Evolutionary conservation across 2,329 filamentous ascomycete genomes (phyloP).

Genomic region (Zarea fungicola): DNA sequence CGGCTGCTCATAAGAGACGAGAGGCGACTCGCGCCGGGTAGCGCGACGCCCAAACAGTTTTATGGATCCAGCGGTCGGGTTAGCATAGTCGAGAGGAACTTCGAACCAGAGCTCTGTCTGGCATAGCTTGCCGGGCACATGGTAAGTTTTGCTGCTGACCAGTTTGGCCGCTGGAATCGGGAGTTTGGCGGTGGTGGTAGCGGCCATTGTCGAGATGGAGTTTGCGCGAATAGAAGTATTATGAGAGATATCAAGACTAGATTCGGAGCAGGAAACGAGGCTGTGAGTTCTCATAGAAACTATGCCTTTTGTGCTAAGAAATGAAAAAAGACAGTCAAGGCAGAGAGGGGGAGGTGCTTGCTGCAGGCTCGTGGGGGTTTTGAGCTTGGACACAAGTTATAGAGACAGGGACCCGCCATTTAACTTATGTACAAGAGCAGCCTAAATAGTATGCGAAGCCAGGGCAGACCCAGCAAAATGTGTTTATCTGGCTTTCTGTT

Average conservation of each 20-base stretch:
- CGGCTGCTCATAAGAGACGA: constrained; percentile 39
- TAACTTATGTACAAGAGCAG: not conserved
- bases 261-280: not conserved
- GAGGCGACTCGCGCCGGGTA: constrained; percentile 58
- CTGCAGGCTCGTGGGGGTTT: constrained; percentile 6
- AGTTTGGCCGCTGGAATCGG: constrained; percentile 33
- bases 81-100: constrained; percentile 73
- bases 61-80: constrained; percentile 55
- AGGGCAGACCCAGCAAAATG: not conserved
- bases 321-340: not conserved
- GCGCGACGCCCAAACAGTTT: constrained; percentile 75
- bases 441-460: not conserved
- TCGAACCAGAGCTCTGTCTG: constrained; percentile 83
- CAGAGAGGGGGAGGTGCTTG: not conserved
- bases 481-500: not conserved
- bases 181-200: constrained; percentile 15
- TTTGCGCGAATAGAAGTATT: constrained; percentile 9
- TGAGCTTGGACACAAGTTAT: not conserved
- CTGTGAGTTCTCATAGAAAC: not conserved
- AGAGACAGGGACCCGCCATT: not conserved
- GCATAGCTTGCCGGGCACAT: constrained; percentile 58
- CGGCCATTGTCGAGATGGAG: constrained; percentile 10
- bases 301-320: not conserved
- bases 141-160: constrained; percentile 38
- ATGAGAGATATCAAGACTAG: constrained; percentile 11